Conservation (phyloP, 2,329 filamentous ascomycete species). For the Cercospora canescens region DNA sequence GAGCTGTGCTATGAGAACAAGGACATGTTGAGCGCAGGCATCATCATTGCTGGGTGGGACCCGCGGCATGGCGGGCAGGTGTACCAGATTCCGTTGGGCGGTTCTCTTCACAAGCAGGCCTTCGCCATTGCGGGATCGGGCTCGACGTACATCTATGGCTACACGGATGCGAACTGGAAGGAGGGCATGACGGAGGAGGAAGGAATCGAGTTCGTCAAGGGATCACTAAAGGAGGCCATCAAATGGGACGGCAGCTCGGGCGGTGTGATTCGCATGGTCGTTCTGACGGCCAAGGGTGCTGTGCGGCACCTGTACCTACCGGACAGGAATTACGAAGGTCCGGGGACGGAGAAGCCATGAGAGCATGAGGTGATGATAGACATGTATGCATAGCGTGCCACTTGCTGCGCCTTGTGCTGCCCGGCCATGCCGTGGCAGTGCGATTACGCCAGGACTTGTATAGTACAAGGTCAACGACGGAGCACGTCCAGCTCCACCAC, state of each 20-base stretch:
- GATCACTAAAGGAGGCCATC: slow-evolving; percentile 87
- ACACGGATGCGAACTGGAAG: slow-evolving; percentile 94
- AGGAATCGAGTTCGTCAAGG: slow-evolving; percentile 90
- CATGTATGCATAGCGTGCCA: slow-evolving; percentile 6
- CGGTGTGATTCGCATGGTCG: slow-evolving; percentile 97
- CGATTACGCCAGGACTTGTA: slow-evolving; percentile 3
- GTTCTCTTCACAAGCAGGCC: slow-evolving; percentile 94
- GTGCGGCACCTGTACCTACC: slow-evolving; percentile 94
- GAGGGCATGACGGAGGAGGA: slow-evolving; percentile 93
- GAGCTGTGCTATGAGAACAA: slow-evolving; percentile 99
- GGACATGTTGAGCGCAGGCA: slow-evolving; percentile 85
- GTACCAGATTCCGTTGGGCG: slow-evolving; percentile 94
- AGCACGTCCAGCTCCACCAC: neutral
- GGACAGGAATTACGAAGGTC: slow-evolving; percentile 83
- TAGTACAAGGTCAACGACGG: neutral
- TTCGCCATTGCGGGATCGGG: slow-evolving; percentile 96
- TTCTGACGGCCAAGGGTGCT: slow-evolving; percentile 85
- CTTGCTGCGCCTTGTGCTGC: neutral
- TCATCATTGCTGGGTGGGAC: slow-evolving; percentile 99
- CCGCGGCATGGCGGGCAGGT: slow-evolving; percentile 93
- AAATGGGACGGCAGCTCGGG: slow-evolving; percentile 99
- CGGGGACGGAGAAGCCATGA: slow-evolving; percentile 50
- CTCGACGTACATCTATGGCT: slow-evolving; percentile 99
- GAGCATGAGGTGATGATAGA: neutral
- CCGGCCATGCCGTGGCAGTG: neutral